Conservation (phyloP, 352 stramenopile species). For the Pythium pectinolyticum region DNA sequence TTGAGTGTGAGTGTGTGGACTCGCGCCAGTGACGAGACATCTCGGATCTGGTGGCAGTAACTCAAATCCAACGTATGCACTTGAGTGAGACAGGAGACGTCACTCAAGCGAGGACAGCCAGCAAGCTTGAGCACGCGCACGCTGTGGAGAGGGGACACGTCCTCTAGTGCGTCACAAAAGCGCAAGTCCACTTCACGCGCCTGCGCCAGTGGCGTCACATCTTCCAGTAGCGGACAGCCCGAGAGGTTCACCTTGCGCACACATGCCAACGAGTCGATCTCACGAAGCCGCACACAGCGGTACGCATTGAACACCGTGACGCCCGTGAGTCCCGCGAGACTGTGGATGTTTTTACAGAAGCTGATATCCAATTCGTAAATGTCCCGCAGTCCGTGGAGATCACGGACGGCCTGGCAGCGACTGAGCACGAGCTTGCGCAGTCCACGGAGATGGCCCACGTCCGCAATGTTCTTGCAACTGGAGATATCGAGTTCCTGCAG, state of each 20-base stretch:
- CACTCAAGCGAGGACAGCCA: conserved; percentile 43
- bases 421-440: conserved; percentile 55
- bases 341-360: conserved; percentile 56
- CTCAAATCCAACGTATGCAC: conserved; percentile 61
- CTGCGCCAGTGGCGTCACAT: conserved; percentile 41
- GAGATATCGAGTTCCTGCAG: conserved; percentile 62
- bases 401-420: conserved; percentile 47
- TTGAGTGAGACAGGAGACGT: conserved; percentile 49
- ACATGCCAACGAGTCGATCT: conserved; percentile 39
- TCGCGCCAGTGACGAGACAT: conserved; percentile 43
- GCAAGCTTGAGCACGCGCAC: conserved; percentile 60
- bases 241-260: conserved; percentile 52
- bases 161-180: conserved; percentile 66
- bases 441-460: conserved; percentile 38
- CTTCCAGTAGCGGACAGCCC: conserved; percentile 46
- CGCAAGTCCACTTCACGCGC: conserved; percentile 54
- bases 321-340: conserved; percentile 30
- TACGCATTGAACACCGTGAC: conserved; percentile 48
- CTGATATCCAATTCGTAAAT: conserved; percentile 68
- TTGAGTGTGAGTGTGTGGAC: conserved; percentile 67
- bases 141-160: conserved; percentile 35
- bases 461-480: conserved; percentile 39
- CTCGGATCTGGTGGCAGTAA: conserved; percentile 55
- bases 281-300: conserved; percentile 48
- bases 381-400: conserved; percentile 40